Evolutionary conservation across 345 rosid genomes (phyloP), one percentile per base, ranked within the genome.

Genomic region (Lagerstroemia speciosa): DNA sequence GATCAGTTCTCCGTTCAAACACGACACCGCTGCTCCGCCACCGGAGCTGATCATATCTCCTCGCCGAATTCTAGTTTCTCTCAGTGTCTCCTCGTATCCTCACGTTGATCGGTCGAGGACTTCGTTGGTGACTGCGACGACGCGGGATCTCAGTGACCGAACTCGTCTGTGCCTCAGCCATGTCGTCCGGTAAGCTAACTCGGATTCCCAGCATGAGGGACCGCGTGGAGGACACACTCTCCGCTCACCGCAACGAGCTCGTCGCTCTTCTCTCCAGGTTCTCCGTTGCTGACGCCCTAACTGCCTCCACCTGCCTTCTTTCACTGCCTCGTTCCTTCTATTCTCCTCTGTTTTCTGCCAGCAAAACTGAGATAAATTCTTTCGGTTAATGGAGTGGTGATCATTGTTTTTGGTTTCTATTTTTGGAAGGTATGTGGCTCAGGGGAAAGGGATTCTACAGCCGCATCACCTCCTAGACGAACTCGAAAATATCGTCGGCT

Each of bases 191-290:
- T 40, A 87, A 63, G 78, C 76, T 94, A 20, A 67, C 65, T 67
- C 82, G 99, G 70, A 50, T 78, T 20, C 90, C 81, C 14, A 94
- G 99, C 82, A 81, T 86, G 50, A 84, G 96, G 65, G 97, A 94
- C 31, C 90, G 99, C 48, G 95, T 94, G 53, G 86, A 94, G 73
- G 89, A 86, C 73, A 94, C 93, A 30, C 97, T 94, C 75, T 83
- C 95, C 37, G 85, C 74, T 75, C 96, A 91, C 65, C 90, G 99
- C 29, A 94, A 94, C 79, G 95, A 86, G 36, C 96, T 94, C 77
- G 86, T 91, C 70, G 79, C 97, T 63, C 95, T 94, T 46, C 96
- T 94, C 75, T 89, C 96, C 81, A 86, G 99, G 99, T 94, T 75
- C 48, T 11, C 24, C 24, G 8, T 48, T 48, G 46, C 46, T 41